These are phyloP conservation scores for Cyclanthera cordifolia DNA, from an alignment of 306 rosid genomes.

Conservation along the genomic window DNA sequence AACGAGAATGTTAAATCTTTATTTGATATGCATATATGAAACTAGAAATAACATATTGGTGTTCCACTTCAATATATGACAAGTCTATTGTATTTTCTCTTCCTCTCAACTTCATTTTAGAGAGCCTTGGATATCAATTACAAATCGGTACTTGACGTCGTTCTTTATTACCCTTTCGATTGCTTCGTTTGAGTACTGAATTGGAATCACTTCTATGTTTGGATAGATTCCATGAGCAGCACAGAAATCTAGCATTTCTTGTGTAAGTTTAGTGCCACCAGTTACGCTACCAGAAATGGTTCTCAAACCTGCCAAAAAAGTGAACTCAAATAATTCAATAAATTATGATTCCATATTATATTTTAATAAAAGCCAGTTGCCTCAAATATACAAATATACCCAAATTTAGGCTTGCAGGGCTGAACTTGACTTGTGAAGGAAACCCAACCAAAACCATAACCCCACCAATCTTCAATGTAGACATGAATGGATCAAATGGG, in stretches of 20 bases:
- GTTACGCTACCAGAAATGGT: conserved; percentile 46
- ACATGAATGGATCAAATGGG: conserved; percentile 68
- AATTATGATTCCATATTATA: background rate
- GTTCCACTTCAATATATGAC: background rate
- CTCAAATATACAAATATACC: conserved; percentile 38
- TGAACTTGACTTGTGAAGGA: conserved; percentile 66
- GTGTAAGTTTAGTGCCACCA: conserved; percentile 59
- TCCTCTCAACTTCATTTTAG: conserved; percentile 27
- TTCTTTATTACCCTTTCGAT: conserved; percentile 55
- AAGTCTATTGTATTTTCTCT: background rate
- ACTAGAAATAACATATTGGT: background rate
- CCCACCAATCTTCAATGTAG: conserved; percentile 51
- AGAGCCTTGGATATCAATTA: conserved; percentile 65
- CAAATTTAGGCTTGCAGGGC: conserved; percentile 45
- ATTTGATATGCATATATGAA: background rate
- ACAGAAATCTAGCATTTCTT: conserved; percentile 75
- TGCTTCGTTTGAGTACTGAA: conserved; percentile 77
- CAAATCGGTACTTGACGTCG: conserved; percentile 73
- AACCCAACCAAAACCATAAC: conserved; percentile 55
- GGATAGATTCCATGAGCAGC: conserved; percentile 53
- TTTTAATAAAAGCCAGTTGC: background rate
- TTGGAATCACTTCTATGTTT: conserved; percentile 64
- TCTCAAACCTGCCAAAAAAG: conserved; percentile 39
- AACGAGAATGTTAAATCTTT: background rate
- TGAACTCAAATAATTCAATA: no score